Evolutionary conservation across 306 rosid species (phyloP).

Genomic region (Sechiopsis laciniata): DNA sequence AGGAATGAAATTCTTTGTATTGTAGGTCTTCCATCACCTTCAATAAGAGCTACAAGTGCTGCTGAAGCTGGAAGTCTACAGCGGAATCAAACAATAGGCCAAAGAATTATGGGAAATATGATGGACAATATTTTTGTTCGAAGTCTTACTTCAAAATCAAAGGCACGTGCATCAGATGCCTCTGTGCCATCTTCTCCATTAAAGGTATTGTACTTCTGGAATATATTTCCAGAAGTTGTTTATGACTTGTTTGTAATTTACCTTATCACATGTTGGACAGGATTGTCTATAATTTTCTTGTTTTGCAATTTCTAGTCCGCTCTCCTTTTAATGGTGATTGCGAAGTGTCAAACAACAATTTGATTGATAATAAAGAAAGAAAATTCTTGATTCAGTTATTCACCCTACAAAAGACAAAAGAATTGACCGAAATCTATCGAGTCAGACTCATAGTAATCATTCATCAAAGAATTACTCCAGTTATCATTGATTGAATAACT

Average conservation of each 20-base stretch:
- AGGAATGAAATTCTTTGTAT: constrained; percentile 22
- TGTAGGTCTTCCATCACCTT: constrained; percentile 23
- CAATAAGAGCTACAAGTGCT: constrained; percentile 50
- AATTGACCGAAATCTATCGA: background rate
- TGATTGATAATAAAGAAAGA: no score
- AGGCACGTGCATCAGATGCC: constrained; percentile 48
- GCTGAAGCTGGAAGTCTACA: constrained; percentile 60
- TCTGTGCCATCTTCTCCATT: constrained; percentile 83
- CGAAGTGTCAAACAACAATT: no score
- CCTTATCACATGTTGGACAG: background rate
- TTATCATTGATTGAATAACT: background rate
- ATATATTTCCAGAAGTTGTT: background rate
- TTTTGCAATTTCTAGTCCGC: background rate
- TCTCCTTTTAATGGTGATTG: background rate
- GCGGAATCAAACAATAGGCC: constrained; percentile 85
- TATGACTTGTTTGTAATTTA: constrained; percentile 2
- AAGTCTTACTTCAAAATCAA: constrained; percentile 77
- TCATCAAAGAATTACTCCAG: background rate
- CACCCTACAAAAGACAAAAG: background rate
- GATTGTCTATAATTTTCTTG: constrained; percentile 3
- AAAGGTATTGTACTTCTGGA: constrained; percentile 41
- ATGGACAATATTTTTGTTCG: constrained; percentile 88
- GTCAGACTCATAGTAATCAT: background rate
- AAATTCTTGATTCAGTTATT: background rate
- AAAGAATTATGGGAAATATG: constrained; percentile 89